Evolutionary conservation across 2,329 filamentous ascomycete genomes (phyloP).

Genomic region (Ophiocordyceps polyrhachis-furcata): DNA sequence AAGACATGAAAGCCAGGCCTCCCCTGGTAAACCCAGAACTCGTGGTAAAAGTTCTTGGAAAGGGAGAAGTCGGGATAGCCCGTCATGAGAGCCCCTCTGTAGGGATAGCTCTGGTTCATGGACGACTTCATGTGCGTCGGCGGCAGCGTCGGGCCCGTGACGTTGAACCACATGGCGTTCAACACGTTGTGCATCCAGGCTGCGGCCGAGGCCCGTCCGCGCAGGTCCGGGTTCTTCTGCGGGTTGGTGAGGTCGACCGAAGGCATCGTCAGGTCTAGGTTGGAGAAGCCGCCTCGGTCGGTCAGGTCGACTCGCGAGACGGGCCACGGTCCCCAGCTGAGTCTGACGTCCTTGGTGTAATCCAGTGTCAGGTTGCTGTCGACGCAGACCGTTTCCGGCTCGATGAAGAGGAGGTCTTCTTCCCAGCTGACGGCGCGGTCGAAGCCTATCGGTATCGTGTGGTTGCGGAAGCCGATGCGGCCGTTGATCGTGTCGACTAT

Average conservation of each 20-base stretch:
- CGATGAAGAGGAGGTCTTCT: not conserved
- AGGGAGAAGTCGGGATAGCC: not conserved
- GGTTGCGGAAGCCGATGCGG: not conserved
- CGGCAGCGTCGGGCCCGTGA: not conserved
- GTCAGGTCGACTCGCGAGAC: not conserved
- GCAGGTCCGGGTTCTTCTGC: not conserved
- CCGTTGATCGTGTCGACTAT: not conserved
- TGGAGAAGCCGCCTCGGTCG: not conserved
- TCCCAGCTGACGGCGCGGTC: not conserved
- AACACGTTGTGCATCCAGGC: not conserved
- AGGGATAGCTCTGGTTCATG: not conserved
- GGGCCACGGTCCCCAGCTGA: too few species aligned
- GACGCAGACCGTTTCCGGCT: not conserved
- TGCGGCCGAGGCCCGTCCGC: not conserved
- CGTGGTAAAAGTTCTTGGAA: not conserved
- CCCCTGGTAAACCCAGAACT: not conserved
- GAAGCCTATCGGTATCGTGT: not conserved
- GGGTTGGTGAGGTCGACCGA: not conserved
- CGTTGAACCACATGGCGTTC: not conserved
- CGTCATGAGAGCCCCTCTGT: not conserved
- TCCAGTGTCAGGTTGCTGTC: not conserved
- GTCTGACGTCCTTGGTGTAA: too few species aligned
- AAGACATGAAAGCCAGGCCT: too few species aligned
- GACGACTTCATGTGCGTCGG: not conserved
- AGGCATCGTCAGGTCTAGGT: not conserved